A percentile compares a stretch with the other conserved stretches of the same genome.
These are phyloP conservation scores for Avicennia marina DNA, from an alignment of 257 asterid species.

Conservation along the genomic window DNA sequence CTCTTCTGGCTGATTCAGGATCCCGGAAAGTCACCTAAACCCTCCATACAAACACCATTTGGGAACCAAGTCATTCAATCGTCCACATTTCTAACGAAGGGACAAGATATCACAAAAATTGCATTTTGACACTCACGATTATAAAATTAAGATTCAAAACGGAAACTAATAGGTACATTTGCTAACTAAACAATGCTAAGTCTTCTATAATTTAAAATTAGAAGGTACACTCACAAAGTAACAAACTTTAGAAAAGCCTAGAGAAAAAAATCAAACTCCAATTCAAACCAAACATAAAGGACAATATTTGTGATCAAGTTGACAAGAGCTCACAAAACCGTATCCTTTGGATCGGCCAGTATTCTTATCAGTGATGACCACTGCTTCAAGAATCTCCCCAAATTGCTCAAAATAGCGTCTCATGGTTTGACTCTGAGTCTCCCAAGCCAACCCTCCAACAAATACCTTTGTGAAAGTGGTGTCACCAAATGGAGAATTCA, in stretches of 20 bases:
- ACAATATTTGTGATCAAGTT: conserved; percentile 17
- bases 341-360: conserved; percentile 99
- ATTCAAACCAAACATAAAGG: conserved; percentile 1
- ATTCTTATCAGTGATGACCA: conserved; percentile 95
- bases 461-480: conserved; percentile 94
- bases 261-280: conserved; percentile 1
- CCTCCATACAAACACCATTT: conserved; percentile 68
- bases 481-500: conserved; percentile 89
- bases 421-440: conserved; percentile 91
- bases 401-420: conserved; percentile 84
- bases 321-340: conserved; percentile 78
- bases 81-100: conserved; percentile 25
- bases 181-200: neutral
- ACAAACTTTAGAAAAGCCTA: neutral
- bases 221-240: conserved; percentile 15
- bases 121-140: conserved; percentile 9
- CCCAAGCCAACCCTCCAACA: conserved; percentile 99
- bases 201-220: conserved; percentile 8
- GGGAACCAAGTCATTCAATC: conserved; percentile 47
- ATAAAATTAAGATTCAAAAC: neutral
- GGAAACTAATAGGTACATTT: conserved; percentile 3
- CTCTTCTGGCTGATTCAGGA: conserved; percentile 96
- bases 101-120: conserved; percentile 10
- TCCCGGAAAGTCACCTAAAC: conserved; percentile 98
- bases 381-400: conserved; percentile 97